Evolutionary conservation across 352 stramenopile genomes (phyloP), one percentile per base, ranked within the genome.

Genomic region (Blastocystis sp.): DNA sequence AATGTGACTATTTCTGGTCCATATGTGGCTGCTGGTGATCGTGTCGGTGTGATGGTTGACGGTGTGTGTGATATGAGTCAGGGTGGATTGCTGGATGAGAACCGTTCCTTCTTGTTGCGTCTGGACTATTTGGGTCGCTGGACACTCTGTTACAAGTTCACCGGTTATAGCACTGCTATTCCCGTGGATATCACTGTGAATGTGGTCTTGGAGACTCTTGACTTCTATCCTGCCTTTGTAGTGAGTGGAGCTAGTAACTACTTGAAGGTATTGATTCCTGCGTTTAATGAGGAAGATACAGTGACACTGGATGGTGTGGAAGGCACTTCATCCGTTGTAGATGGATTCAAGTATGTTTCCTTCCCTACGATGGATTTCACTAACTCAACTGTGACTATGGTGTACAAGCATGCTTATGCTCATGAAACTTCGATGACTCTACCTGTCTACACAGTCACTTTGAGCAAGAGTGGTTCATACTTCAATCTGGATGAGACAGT

Each of bases 191-290:
- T 84, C 27, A 30, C 22, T 17, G 53, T 84, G 73, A 62, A 40
- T 24, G 73, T 84, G 42, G 51, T 68, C 19, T 22, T 60, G 51
- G 53, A 68, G 53, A 54, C 48, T 30, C 48, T 84, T 19, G 17
- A 24, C 48, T 84, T 40, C 53, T 30, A 66, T 22, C 73, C 73
- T 30, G 53, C 19, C 9, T 84, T 68, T 44, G 73, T 84, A 35
- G 73, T 84, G 73, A 84, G 53, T 42, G 73, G 73, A 17, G 73
- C 73, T 44, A 84, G 73, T 27, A 84, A 84, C 73, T 54, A 27
- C 35, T 57, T 84, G 51, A 4, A 15, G 0, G 53, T 64, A 35
- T 5, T 68, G 51, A 84, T 84, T 68, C 48, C 73, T 22, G 73
- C 73, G 0, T 84, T 69, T 51, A 84, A 84, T 57, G 37, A 53